phyloP scores from a whole-genome alignment of 345 rosid species.

The Euphorbia tirucalli region DNA sequence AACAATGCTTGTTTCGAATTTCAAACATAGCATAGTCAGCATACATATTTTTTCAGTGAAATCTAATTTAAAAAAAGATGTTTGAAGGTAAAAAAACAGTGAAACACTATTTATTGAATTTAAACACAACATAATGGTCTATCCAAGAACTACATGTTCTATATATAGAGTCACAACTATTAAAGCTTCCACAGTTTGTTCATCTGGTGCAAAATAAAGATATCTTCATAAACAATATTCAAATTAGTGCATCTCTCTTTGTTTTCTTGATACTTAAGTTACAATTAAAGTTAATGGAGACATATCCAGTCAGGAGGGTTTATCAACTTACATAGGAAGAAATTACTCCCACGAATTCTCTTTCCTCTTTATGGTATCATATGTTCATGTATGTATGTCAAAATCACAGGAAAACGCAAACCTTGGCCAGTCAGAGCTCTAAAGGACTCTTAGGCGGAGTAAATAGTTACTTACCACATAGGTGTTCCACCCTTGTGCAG shows the following conservation, averaged over 20 bases:
- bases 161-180: background rate
- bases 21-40: background rate
- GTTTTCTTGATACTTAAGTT: background rate
- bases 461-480: conserved; percentile 50
- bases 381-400: background rate
- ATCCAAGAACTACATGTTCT: background rate
- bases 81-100: background rate
- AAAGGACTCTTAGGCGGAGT: no score
- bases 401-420: background rate
- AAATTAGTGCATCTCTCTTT: background rate
- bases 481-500: conserved; percentile 65
- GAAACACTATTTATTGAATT: background rate
- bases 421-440: background rate
- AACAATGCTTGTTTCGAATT: background rate
- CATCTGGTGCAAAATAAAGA: background rate
- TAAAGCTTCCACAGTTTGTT: background rate
- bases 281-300: background rate
- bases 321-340: background rate
- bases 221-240: background rate
- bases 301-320: no score
- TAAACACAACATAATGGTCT: background rate
- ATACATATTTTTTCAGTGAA: background rate
- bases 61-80: background rate
- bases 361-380: background rate
- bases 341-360: background rate